Evolutionary conservation across 192 early-diverging fungal species (phyloP), one percentile per base, ranked within the genome.

Genomic region (Backusella luteola): DNA sequence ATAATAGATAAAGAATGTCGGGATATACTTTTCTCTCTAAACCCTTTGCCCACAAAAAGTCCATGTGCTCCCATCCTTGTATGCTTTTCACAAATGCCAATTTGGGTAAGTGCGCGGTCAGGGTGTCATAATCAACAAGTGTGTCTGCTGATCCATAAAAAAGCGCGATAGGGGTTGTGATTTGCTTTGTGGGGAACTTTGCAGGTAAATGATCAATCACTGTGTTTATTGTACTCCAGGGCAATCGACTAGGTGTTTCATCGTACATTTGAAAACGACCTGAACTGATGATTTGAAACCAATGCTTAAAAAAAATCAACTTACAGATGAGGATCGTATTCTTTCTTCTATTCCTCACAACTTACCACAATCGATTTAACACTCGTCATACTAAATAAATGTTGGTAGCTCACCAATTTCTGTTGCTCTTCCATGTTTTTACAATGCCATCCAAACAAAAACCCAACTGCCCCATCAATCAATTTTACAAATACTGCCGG

Each of bases 211-310:
- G 89, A 34, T 90, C 89, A 67, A 79, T 75, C 26, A 73, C 76
- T 0, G 83, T 79, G n/a, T 79, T 85, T 5, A 80, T 34, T 3
- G 83, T 81, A 1, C 79, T 79, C 23, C 80, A 85, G 1, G 89
- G 84, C 17, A 90, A 75, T 32, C 84, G 83, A 79, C 80, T 85
- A 68, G 94, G 91, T 4, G 88, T 85, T 29, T 98, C 96, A 77
- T 98, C 96, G 74, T 95, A 98, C 95, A 96, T 96, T 74, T 97
- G 96, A 59, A 98, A 92, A 17, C 86, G 86, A 12, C 91, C 91
- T 21, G 91, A 90, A n/a, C 94, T 83, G 66, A 98, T 96, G 74
- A 98, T 98, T 85, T 98, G 96, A 84, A 98, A 96, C 95, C 95
- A 96, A 77, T 96, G 96, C 87, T 89, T 42, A 6, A 32, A 3